A percentile compares a stretch with the other conserved stretches of the same genome.
phyloP scores from a whole-genome alignment of 768 basidiomycete genomes.

The Pilatotrama ljubarskyi region DNA sequence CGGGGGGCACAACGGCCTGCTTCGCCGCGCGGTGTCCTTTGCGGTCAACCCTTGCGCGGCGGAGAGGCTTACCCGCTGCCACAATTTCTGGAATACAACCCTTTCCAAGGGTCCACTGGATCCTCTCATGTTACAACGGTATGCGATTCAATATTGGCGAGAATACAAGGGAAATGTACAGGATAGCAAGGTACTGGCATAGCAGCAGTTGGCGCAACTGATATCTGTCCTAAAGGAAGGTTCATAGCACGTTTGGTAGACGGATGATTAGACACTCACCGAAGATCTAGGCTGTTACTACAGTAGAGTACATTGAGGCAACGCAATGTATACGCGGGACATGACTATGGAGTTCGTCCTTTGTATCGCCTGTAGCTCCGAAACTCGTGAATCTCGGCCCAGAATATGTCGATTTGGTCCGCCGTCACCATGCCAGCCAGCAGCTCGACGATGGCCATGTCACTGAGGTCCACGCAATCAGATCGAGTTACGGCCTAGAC shows the following conservation, averaged over 20 bases:
- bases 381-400: conserved; percentile 14
- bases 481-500: background rate
- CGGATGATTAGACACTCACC: too few relatives aligned
- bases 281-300: too few relatives aligned
- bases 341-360: conserved; percentile 1
- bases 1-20: background rate
- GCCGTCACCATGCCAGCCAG: conserved; percentile 11
- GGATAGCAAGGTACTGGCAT: too few relatives aligned
- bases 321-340: background rate
- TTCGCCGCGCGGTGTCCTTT: background rate
- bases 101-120: background rate
- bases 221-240: too few relatives aligned
- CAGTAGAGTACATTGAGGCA: too few relatives aligned
- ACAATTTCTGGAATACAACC: background rate
- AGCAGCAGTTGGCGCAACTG: too few relatives aligned
- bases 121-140: too few relatives aligned
- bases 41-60: background rate
- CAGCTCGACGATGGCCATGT: conserved; percentile 3
- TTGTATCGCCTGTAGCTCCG: conserved; percentile 17
- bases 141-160: too few relatives aligned
- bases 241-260: too few relatives aligned
- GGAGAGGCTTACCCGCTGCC: background rate
- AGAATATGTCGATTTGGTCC: conserved; percentile 20
- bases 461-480: background rate
- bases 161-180: too few relatives aligned